phyloP scores from a whole-genome alignment of 352 stramenopile species.

The Globisporangium sylvaticum region DNA sequence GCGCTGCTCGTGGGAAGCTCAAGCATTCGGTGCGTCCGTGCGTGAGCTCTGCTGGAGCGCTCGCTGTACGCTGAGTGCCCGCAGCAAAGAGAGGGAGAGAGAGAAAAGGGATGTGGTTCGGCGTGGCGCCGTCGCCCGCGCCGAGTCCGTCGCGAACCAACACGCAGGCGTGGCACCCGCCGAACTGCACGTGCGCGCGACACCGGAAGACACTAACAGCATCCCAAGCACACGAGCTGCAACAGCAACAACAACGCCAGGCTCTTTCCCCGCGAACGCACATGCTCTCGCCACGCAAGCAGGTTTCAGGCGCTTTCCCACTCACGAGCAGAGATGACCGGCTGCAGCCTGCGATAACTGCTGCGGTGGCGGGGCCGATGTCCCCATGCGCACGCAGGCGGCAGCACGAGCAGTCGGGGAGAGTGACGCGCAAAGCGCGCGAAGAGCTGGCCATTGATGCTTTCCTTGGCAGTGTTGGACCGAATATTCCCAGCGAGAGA shows the following conservation, averaged over 20 bases:
- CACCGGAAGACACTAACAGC: constrained; percentile 15
- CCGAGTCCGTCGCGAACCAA: constrained; percentile 32
- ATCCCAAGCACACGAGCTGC: neutral
- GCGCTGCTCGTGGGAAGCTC: neutral
- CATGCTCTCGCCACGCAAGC: constrained; percentile 1
- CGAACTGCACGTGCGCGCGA: constrained; percentile 33
- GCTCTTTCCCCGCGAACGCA: neutral
- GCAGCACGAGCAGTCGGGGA: neutral
- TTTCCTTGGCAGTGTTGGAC: neutral
- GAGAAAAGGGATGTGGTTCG: constrained; percentile 56
- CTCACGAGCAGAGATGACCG: constrained; percentile 1
- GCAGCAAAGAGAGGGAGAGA: neutral
- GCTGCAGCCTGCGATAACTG: neutral
- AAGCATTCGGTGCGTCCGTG: neutral
- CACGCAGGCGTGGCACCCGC: constrained; percentile 34
- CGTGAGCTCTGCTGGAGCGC: neutral
- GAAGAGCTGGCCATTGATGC: neutral
- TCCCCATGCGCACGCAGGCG: neutral
- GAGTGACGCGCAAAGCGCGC: neutral
- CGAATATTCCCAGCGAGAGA: neutral
- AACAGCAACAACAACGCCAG: neutral
- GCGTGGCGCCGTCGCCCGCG: constrained; percentile 43
- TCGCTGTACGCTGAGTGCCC: neutral
- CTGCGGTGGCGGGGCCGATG: neutral
- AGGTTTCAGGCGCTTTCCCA: neutral